Conservation (phyloP, 371 early-diverging fungal species). For the Mortierella sp. region DNA sequence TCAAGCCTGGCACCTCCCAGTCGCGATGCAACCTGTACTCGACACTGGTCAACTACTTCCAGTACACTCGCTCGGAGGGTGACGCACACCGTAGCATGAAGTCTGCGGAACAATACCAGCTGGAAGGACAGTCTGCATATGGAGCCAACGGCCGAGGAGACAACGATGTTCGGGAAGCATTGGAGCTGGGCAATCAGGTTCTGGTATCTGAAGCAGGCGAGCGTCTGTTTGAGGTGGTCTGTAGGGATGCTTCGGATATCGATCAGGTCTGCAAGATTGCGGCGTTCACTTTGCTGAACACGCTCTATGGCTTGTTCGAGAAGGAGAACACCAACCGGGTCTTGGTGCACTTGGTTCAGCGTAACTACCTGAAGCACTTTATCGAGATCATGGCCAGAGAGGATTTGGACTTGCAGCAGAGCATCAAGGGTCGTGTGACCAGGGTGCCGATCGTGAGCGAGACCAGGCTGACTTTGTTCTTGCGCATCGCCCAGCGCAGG, state of each 20-base stretch:
- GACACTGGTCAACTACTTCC: slow-evolving; percentile 79
- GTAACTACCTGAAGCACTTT: slow-evolving; percentile 78
- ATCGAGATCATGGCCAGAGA: slow-evolving; percentile 77
- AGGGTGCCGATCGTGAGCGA: slow-evolving; percentile 82
- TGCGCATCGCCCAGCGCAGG: slow-evolving; percentile 79
- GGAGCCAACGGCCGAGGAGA: slow-evolving; percentile 16
- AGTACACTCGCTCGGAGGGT: slow-evolving; percentile 62
- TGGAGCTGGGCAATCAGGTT: slow-evolving; percentile 59
- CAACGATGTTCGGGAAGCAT: slow-evolving; percentile 29
- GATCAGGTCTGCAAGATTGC: slow-evolving; percentile 88
- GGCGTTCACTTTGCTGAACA: slow-evolving; percentile 84
- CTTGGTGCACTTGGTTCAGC: slow-evolving; percentile 72
- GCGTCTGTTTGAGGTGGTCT: slow-evolving; percentile 76
- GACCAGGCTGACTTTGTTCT: slow-evolving; percentile 86
- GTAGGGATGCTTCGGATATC: slow-evolving; percentile 88
- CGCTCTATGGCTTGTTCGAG: slow-evolving; percentile 71
- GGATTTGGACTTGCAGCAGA: slow-evolving; percentile 73
- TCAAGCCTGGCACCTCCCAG: slow-evolving; percentile 70
- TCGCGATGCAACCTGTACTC: slow-evolving; percentile 89
- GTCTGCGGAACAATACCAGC: slow-evolving; percentile 1
- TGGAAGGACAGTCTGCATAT: slow-evolving; percentile 20
- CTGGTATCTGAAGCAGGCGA: slow-evolving; percentile 70
- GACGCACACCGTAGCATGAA: slow-evolving; percentile 28
- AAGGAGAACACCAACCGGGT: slow-evolving; percentile 68
- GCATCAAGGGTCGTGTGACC: slow-evolving; percentile 69